A percentile compares a stretch with the other conserved stretches of the same genome.
These are phyloP conservation scores for Saccharomycopsis fermentans DNA, from an alignment of 805 yeast species.

Conservation along the genomic window DNA sequence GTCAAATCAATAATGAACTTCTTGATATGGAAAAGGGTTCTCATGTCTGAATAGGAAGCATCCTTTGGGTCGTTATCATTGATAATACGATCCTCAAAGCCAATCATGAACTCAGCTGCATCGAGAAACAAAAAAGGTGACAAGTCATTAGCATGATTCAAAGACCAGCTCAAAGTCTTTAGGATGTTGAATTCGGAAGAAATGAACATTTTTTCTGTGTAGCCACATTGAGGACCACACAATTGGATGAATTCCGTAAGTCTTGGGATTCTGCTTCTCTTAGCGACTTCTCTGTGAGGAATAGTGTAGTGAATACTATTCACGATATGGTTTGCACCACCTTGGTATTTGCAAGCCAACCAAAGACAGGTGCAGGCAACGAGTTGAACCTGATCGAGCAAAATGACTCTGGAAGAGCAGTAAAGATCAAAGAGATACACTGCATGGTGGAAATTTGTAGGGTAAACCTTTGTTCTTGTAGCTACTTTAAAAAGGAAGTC, in stretches of 20 bases:
- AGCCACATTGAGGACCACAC: slow-evolving; percentile 51
- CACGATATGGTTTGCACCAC: slow-evolving; percentile 61
- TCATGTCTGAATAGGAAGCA: not conserved
- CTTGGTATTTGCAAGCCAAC: slow-evolving; percentile 78
- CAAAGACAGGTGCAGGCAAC: slow-evolving; percentile 88
- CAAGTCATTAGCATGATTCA: slow-evolving; percentile 50
- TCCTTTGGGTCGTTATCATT: not conserved
- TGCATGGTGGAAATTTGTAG: slow-evolving; percentile 57
- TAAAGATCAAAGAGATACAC: slow-evolving; percentile 80
- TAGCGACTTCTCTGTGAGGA: slow-evolving; percentile 55
- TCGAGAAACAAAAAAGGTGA: slow-evolving; percentile 34
- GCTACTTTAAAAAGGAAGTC: slow-evolving; percentile 72
- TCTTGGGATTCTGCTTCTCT: slow-evolving; percentile 66
- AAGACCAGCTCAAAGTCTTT: slow-evolving; percentile 60
- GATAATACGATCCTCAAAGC: not conserved
- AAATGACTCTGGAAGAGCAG: slow-evolving; percentile 76
- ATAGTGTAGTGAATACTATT: slow-evolving; percentile 38
- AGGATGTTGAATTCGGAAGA: slow-evolving; percentile 75
- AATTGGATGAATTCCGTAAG: slow-evolving; percentile 59
- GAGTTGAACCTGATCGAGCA: slow-evolving; percentile 77
- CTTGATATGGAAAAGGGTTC: slow-evolving; percentile 10
- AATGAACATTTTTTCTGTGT: slow-evolving; percentile 46
- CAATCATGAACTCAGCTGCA: slow-evolving; percentile 9
- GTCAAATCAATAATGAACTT: slow-evolving; percentile 13
- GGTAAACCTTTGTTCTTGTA: slow-evolving; percentile 50